Evolutionary conservation across 2,329 filamentous ascomycete species (phyloP).

Genomic region (Acrocalymma vagum): DNA sequence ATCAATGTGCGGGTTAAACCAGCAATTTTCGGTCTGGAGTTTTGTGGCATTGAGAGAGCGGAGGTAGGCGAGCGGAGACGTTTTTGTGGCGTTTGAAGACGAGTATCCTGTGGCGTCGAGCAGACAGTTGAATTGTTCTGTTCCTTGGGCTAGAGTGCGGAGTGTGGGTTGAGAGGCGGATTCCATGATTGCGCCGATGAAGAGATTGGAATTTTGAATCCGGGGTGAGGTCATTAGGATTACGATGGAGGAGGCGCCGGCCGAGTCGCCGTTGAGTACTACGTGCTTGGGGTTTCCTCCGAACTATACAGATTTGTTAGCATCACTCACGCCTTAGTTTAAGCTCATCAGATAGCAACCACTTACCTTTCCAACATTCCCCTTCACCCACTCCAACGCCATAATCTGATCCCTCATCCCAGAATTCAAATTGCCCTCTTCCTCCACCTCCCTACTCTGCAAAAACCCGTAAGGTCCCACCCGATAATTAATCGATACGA

Average conservation of each 20-base stretch:
- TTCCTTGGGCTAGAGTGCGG: constrained; percentile 57
- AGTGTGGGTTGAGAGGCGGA: constrained; percentile 62
- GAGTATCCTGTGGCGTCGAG: constrained; percentile 59
- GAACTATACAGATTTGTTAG: no score
- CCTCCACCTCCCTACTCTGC: constrained; percentile 62
- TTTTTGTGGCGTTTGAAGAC: constrained; percentile 36
- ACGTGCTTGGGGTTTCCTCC: constrained; percentile 75
- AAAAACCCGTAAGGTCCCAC: constrained; percentile 79
- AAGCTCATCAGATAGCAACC: no score
- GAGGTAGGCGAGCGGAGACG: constrained; percentile 57
- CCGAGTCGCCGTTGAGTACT: constrained; percentile 73
- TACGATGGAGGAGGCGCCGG: constrained; percentile 61
- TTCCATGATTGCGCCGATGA: constrained; percentile 62
- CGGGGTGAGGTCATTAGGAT: constrained; percentile 52
- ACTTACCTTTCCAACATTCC: constrained; percentile 63
- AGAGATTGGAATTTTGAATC: constrained; percentile 58
- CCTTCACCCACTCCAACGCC: constrained; percentile 73
- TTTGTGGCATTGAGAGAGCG: constrained; percentile 53
- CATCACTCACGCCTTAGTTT: no score
- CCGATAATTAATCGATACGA: constrained; percentile 79
- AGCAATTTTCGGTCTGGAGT: constrained; percentile 50
- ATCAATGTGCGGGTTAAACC: constrained; percentile 63
- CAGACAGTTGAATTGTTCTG: constrained; percentile 63
- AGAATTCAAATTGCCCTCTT: constrained; percentile 67
- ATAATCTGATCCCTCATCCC: constrained; percentile 76